These are phyloP conservation scores for Aspergillus wentii DNA, from an alignment of 495 filamentous ascomycete genomes.

Conservation along the genomic window DNA sequence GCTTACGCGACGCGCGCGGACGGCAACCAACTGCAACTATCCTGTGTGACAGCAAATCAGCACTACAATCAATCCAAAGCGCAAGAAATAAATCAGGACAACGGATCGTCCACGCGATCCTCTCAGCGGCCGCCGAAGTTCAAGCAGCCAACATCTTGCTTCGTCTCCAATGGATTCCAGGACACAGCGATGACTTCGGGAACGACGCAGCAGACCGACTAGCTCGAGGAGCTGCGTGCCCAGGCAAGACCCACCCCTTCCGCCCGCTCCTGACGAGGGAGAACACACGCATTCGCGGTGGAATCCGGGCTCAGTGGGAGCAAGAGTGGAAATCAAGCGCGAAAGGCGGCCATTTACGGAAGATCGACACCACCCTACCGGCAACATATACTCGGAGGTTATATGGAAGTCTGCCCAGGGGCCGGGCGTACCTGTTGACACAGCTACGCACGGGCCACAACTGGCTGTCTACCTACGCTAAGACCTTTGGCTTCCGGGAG, in stretches of 20 bases:
- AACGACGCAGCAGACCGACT: constrained; percentile 2
- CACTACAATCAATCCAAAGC: constrained; percentile 12
- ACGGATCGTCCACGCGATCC: constrained; percentile 15
- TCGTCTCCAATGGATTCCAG: constrained; percentile 16
- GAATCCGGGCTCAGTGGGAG: constrained; percentile 8
- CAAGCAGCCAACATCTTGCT: constrained; percentile 5
- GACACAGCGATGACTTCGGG: constrained; percentile 4
- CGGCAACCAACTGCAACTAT: constrained; percentile 4
- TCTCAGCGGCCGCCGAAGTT: constrained; percentile 11
- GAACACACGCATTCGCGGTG: constrained; percentile 2
- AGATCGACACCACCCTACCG: constrained; percentile 10
- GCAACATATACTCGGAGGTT: neutral
- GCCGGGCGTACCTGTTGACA: constrained; percentile 1
- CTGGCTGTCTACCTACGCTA: neutral
- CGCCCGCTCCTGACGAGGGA: constrained; percentile 11
- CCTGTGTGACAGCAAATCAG: constrained; percentile 12
- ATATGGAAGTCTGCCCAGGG: neutral
- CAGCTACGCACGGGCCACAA: constrained; percentile 1
- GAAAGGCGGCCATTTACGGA: constrained; percentile 9
- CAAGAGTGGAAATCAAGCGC: constrained; percentile 10
- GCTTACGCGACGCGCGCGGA: neutral
- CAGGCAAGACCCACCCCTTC: constrained; percentile 8
- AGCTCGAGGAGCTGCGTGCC: neutral
- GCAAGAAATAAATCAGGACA: constrained; percentile 15
- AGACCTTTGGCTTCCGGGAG: neutral